Evolutionary conservation across 257 asterid genomes (phyloP), one percentile per base, ranked within the genome.

Genomic region (Solanum neorickii): DNA sequence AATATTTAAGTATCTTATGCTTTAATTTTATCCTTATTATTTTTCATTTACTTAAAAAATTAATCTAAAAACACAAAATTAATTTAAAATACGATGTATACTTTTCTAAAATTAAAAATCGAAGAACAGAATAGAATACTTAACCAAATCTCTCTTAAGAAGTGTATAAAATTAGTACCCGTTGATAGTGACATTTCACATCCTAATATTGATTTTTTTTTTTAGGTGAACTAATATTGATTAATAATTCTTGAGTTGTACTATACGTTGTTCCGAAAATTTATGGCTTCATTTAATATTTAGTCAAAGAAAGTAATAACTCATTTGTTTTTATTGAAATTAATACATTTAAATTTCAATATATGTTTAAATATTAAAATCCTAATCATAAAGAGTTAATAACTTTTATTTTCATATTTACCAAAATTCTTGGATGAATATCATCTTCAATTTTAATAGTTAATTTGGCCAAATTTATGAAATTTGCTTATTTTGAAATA

Each of bases 61-160:
- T 2, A 0, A 39, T 39, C 2, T 39, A 1, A 39, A 39, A 7
- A 39, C 0, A 7, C 10, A 0, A 7, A 39, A 39, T 39, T 35
- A 35, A 35, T 35, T 35, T 35, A 35, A 35, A 35, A 35, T 35
- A 35, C 7, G 0, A 7, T 39, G 2, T 2, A 39, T 3, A 39
- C 2, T 39, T 39, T 39, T 6, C 0, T 39, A 7, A 39, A 39
- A 39, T 7, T 0, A 2, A 39, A 39, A 39, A 39, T 39, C 0
- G 0, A 39, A 25, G 27, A 25, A 25, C 27, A 25, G 27, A 25
- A 25, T 25, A 25, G 27, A 25, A 25, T 25, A 25, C 27, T 25
- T 25, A 25, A 25, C 27, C 27, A 25, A 25, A 7, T 1, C 42
- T 39, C 10, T 39, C 10, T 1, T 39, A 41, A 41, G 3, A 41